These are phyloP conservation scores for Blastomyces silverae DNA, from an alignment of 2,329 filamentous ascomycete species.

Conservation along the genomic window DNA sequence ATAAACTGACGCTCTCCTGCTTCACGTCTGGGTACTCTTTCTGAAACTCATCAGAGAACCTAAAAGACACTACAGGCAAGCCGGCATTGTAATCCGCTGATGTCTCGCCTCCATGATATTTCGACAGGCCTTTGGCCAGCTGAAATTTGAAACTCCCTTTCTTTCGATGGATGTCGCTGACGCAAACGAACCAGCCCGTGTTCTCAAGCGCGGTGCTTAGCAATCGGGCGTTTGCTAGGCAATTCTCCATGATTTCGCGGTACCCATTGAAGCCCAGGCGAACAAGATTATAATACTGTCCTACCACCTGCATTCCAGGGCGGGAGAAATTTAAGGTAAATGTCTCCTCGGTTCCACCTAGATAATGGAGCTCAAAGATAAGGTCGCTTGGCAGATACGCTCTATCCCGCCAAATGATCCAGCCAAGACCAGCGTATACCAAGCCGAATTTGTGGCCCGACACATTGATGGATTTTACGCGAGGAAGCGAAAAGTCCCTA, in stretches of 20 bases:
- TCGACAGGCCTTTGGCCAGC: slow-evolving; percentile 38
- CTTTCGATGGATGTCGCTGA: slow-evolving; percentile 59
- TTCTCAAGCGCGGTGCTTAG: slow-evolving; percentile 58
- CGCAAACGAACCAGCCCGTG: slow-evolving; percentile 59
- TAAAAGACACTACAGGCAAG: slow-evolving; percentile 62
- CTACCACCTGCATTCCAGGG: slow-evolving; percentile 62
- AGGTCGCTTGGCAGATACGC: slow-evolving; percentile 59
- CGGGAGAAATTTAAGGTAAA: slow-evolving; percentile 68
- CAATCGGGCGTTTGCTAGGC: slow-evolving; percentile 57
- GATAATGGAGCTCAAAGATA: slow-evolving; percentile 64
- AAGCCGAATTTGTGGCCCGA: slow-evolving; percentile 47
- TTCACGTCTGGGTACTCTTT: slow-evolving; percentile 56
- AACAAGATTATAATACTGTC: slow-evolving; percentile 66
- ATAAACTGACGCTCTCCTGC: slow-evolving; percentile 56
- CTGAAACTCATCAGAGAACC: slow-evolving; percentile 56
- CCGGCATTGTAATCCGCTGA: slow-evolving; percentile 58
- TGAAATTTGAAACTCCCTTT: slow-evolving; percentile 43
- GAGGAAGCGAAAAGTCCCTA: slow-evolving; percentile 30
- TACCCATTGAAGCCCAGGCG: slow-evolving; percentile 63
- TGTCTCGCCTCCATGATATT: slow-evolving; percentile 44
- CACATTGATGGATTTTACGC: slow-evolving; percentile 54
- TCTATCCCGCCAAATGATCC: slow-evolving; percentile 64
- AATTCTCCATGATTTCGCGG: slow-evolving; percentile 57
- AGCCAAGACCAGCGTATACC: slow-evolving; percentile 62
- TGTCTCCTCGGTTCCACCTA: slow-evolving; percentile 63